phyloP scores from a whole-genome alignment of 805 yeast genomes.

The Wickerhamomyces canadensis region DNA sequence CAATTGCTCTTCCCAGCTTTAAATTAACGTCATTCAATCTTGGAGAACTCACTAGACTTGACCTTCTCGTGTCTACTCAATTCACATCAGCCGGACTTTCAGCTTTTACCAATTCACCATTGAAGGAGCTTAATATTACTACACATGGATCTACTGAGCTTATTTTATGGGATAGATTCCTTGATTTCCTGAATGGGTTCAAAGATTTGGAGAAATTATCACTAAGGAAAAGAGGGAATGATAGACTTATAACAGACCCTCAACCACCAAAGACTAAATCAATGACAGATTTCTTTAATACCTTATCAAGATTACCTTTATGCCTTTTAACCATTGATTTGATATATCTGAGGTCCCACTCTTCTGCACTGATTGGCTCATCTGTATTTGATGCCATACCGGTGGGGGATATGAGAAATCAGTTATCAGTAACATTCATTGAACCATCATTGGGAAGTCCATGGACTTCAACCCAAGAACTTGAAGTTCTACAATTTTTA shows the following conservation, averaged over 20 bases:
- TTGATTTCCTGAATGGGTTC: slow-evolving; percentile 1
- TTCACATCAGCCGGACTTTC: neutral
- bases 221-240: slow-evolving; percentile 2
- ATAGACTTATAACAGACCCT: neutral
- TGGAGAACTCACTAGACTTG: slow-evolving; percentile 5
- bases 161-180: neutral
- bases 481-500: slow-evolving; percentile 1
- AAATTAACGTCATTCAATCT: neutral
- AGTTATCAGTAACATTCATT: slow-evolving; percentile 6
- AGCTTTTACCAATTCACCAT: neutral
- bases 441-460: slow-evolving; percentile 14
- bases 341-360: slow-evolving; percentile 3
- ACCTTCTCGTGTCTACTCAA: slow-evolving; percentile 9
- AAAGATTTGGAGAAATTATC: slow-evolving; percentile 2
- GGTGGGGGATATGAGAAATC: neutral
- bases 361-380: neutral
- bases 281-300: slow-evolving; percentile 2
- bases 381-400: neutral
- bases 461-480: slow-evolving; percentile 5
- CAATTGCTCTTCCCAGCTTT: slow-evolving; percentile 2
- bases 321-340: slow-evolving; percentile 4
- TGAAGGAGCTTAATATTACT: slow-evolving; percentile 11
- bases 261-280: neutral
- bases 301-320: neutral
- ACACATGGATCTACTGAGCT: slow-evolving; percentile 1